Evolutionary conservation across 1,284 basidiomycete species (phyloP).

Genomic region (Leccinum fallax): DNA sequence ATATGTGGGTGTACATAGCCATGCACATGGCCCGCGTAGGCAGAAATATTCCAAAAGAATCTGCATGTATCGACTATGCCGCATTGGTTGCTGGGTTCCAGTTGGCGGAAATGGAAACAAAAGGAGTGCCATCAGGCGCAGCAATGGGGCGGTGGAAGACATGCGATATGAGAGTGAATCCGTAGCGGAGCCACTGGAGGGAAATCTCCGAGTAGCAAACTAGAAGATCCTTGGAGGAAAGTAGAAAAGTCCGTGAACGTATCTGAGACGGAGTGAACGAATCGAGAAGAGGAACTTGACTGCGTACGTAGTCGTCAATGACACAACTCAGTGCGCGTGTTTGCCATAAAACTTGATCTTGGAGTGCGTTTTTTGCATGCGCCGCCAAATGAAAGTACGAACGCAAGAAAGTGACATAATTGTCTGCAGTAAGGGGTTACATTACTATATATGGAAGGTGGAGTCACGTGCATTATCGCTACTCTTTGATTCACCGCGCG

Average conservation of each 20-base stretch:
- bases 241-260: slow-evolving; percentile 5
- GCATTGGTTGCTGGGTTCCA: slow-evolving; percentile 5
- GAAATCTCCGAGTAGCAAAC: background rate
- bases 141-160: slow-evolving; percentile 3
- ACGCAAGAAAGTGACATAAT: background rate
- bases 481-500: background rate
- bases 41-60: background rate
- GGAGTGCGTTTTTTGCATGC: slow-evolving; percentile 28
- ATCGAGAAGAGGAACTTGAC: background rate
- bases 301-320: slow-evolving; percentile 3
- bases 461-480: background rate
- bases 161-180: slow-evolving; percentile 18
- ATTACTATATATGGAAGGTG: too few species aligned
- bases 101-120: slow-evolving; percentile 31
- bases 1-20: slow-evolving; percentile 22
- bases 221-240: slow-evolving; percentile 6
- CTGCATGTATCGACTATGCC: slow-evolving; percentile 8
- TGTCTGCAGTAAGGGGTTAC: too few species aligned
- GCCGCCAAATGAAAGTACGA: slow-evolving; percentile 11
- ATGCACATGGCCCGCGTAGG: slow-evolving; percentile 1
- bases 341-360: slow-evolving; percentile 13
- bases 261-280: background rate
- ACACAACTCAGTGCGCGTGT: slow-evolving; percentile 11
- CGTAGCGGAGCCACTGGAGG: background rate
- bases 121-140: slow-evolving; percentile 23